A percentile compares a stretch with the other conserved stretches of the same genome.
Evolutionary conservation across 169 alveolate species (phyloP).

Genomic region (Plasmodium yoelii): DNA sequence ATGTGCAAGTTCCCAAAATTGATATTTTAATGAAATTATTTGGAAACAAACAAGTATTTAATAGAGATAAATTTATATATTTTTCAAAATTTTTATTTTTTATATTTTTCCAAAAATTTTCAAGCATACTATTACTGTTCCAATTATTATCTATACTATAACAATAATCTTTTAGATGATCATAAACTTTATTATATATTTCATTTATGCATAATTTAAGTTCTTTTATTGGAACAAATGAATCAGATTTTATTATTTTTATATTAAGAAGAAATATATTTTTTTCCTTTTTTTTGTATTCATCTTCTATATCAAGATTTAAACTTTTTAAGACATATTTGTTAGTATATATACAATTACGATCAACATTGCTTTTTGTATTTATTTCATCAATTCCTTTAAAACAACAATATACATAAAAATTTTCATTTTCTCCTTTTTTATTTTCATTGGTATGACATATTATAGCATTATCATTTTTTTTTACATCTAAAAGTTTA

Average conservation of each 20-base stretch:
- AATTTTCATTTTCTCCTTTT: constrained; percentile 1
- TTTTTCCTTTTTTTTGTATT: background rate
- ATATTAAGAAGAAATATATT: background rate
- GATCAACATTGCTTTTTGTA: constrained; percentile 15
- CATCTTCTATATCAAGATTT: constrained; percentile 19
- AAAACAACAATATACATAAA: constrained; percentile 49
- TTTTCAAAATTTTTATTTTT: constrained; percentile 64
- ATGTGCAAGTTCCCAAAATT: constrained; percentile 37
- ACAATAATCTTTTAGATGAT: constrained; percentile 33
- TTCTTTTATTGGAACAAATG: constrained; percentile 33
- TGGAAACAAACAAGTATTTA: constrained; percentile 55
- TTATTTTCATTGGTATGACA: background rate
- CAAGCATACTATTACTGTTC: constrained; percentile 10
- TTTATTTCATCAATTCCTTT: constrained; percentile 13
- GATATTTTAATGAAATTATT: constrained; percentile 26
- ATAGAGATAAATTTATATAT: constrained; percentile 64
- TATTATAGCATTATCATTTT: constrained; percentile 54
- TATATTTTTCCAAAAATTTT: constrained; percentile 49
- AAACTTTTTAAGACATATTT: constrained; percentile 27
- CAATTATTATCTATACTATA: constrained; percentile 5
- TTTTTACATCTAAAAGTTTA: constrained; percentile 17
- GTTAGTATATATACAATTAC: constrained; percentile 41
- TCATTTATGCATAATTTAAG: constrained; percentile 35
- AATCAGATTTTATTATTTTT: background rate
- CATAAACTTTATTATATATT: constrained; percentile 31